phyloP scores from a whole-genome alignment of 306 rosid genomes.

The Cotoneaster glaucophyllus region DNA sequence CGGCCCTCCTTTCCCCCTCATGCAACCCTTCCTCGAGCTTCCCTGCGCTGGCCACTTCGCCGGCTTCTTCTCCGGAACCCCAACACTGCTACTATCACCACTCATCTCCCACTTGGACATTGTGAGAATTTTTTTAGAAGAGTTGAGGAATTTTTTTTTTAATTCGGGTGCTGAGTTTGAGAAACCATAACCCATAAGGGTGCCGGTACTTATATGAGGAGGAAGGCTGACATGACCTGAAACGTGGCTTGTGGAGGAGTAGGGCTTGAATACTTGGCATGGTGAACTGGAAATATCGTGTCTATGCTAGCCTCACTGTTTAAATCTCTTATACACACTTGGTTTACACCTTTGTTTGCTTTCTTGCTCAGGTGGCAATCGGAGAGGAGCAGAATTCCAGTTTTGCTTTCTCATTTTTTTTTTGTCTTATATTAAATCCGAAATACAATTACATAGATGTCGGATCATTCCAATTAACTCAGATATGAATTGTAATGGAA shows the following conservation, averaged over 20 bases:
- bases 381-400: not conserved
- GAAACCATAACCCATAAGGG: not conserved
- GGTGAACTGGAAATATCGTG: conserved; percentile 50
- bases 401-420: not conserved
- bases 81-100: not conserved
- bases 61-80: conserved; percentile 24
- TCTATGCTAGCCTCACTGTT: conserved; percentile 41
- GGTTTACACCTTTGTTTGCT: conserved; percentile 36
- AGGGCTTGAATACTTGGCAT: conserved; percentile 56
- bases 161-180: not conserved
- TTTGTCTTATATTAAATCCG: not conserved
- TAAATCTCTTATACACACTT: conserved; percentile 50
- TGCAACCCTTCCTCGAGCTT: conserved; percentile 80
- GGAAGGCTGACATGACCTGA: conserved; percentile 20
- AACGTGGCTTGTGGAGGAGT: conserved; percentile 57
- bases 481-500: too few relatives aligned
- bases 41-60: conserved; percentile 48
- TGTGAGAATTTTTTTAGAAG: not conserved
- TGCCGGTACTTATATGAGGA: conserved; percentile 28
- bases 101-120: conserved; percentile 31
- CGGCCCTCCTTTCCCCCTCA: conserved; percentile 95
- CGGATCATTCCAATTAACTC: not conserved
- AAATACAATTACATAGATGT: not conserved
- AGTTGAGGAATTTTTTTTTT: not conserved
- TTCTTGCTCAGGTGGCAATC: conserved; percentile 44